Percentiles rank a stretch among this genome's conserved stretches.
Evolutionary conservation across 352 stramenopile species (phyloP).

Genomic region (Phytophthora fragariaefolia): DNA sequence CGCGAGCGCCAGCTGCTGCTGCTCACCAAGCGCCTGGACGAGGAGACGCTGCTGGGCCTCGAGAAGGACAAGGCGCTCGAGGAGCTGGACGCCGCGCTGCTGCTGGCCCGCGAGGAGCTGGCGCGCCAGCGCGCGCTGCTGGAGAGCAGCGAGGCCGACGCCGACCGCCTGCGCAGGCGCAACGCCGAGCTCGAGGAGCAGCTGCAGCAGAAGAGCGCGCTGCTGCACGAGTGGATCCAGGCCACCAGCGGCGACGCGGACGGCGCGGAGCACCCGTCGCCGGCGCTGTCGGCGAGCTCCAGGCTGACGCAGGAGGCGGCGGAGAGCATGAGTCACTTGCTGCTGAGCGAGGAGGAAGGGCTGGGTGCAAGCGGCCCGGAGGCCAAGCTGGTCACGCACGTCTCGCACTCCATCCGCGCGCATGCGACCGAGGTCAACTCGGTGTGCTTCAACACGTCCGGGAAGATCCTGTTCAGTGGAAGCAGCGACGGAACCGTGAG

Average conservation of each 20-base stretch:
- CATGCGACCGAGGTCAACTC: slow-evolving; percentile 88
- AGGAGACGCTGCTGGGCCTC: slow-evolving; percentile 65
- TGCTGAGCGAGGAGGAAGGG: slow-evolving; percentile 34
- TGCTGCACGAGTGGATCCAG: slow-evolving; percentile 73
- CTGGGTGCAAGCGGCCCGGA: slow-evolving; percentile 19
- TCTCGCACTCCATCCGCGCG: slow-evolving; percentile 69
- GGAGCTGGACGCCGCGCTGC: slow-evolving; percentile 62
- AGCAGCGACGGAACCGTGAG: slow-evolving; percentile 86
- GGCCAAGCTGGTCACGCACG: slow-evolving; percentile 42
- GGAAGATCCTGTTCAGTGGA: slow-evolving; percentile 83
- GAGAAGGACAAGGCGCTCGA: slow-evolving; percentile 77
- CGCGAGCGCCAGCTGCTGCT: slow-evolving; percentile 64
- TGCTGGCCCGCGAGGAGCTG: slow-evolving; percentile 62
- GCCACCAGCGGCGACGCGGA: slow-evolving; percentile 36
- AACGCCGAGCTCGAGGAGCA: slow-evolving; percentile 61
- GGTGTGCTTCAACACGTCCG: slow-evolving; percentile 84
- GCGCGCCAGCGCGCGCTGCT: slow-evolving; percentile 59
- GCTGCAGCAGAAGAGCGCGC: slow-evolving; percentile 59
- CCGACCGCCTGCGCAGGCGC: slow-evolving; percentile 43
- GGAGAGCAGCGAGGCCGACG: slow-evolving; percentile 57
- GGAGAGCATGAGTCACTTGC: slow-evolving; percentile 53
- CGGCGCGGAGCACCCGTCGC: slow-evolving; percentile 4
- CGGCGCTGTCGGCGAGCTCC: slow-evolving; percentile 27
- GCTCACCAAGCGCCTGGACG: slow-evolving; percentile 63
- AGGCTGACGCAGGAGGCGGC: slow-evolving; percentile 50